Evolutionary conservation across 805 yeast species (phyloP), one percentile per base, ranked within the genome.

Genomic region (Ogataea salicorniae): DNA sequence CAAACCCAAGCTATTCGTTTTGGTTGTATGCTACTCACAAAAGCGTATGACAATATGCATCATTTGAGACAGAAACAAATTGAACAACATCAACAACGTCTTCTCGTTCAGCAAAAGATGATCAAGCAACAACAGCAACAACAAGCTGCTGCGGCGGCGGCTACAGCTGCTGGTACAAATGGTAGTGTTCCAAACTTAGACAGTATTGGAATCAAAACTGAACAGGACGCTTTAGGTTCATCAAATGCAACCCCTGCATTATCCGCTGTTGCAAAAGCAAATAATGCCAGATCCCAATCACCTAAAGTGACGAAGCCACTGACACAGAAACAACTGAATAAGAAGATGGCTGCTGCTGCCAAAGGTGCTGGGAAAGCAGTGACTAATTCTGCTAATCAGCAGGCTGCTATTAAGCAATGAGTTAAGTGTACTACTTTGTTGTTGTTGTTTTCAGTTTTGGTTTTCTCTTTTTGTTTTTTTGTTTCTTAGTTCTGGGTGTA

Each of bases 1-100:
- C 92, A 83, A 44, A 90, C 97, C 1, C 97, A 91, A 66, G 83
- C 87, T 1, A 87, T 92, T 31, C 73, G 97, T 50, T 91, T 91
- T 67, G 96, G 97, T 8, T 80, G 95, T 6, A 90, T 90, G 97
- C 68, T 92, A 33, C 72, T 90, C 38, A 80, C 94, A 4, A 92
- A 91, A 64, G 83, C 97, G 0, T 87, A 87, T 61, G 97, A 90
- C 46, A 88, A 57, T 89, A 90, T 61, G 84, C 91, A 18, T 81
- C 87, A 46, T 76, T 80, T 59, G 81, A 82, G 66, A 75, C 94
- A 55, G 81, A 83, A 67, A 35, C 68, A 90, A 79, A 66, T 83
- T 67, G 70, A 62, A 47, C 62, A 67, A 18, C 69, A 67, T 48
- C 71, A 68, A 46, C 64, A 66, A 54, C 51, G 62, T 15, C n/a